Percentiles rank a stretch among this genome's conserved stretches.
These are phyloP conservation scores for Sanguinoderma infundibulare DNA, from an alignment of 1,284 basidiomycete genomes.

Conservation along the genomic window DNA sequence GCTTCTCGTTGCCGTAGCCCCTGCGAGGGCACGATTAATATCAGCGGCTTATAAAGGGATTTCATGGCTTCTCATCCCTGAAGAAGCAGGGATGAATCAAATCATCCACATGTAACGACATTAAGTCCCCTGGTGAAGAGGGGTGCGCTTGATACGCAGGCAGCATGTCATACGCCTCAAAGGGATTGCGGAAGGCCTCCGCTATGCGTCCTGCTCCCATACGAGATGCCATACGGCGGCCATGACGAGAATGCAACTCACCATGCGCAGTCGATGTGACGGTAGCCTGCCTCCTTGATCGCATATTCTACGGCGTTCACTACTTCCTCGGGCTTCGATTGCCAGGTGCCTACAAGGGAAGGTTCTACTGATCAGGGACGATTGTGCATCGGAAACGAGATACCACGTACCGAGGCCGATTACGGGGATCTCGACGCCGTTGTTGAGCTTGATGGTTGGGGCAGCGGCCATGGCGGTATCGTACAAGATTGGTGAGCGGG, in stretches of 20 bases:
- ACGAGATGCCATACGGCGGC: no score
- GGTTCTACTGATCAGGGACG: conserved; percentile 7
- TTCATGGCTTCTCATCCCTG: no score
- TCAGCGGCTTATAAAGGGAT: no score
- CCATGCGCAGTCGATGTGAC: conserved; percentile 83
- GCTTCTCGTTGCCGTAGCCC: conserved; percentile 79
- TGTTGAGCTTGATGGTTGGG: conserved; percentile 70
- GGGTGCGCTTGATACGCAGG: no score
- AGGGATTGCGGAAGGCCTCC: no score
- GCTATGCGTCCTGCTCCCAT: background rate
- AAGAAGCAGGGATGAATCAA: no score
- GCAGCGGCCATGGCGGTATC: conserved; percentile 16
- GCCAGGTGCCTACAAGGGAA: conserved; percentile 73
- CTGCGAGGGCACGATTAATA: conserved; percentile 34
- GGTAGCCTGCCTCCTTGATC: conserved; percentile 74
- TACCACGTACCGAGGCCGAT: conserved; percentile 66
- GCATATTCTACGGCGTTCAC: conserved; percentile 72
- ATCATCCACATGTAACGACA: no score
- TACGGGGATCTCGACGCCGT: conserved; percentile 67
- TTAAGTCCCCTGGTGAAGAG: no score
- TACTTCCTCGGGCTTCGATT: conserved; percentile 76
- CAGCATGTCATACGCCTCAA: no score
- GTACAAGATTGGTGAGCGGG: background rate
- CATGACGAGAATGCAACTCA: conserved; percentile 34
- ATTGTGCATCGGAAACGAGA: background rate